A percentile compares a stretch with the other conserved stretches of the same genome.
phyloP scores from a whole-genome alignment of 2,329 filamentous ascomycete species.

The Emydomyces testavorans region DNA sequence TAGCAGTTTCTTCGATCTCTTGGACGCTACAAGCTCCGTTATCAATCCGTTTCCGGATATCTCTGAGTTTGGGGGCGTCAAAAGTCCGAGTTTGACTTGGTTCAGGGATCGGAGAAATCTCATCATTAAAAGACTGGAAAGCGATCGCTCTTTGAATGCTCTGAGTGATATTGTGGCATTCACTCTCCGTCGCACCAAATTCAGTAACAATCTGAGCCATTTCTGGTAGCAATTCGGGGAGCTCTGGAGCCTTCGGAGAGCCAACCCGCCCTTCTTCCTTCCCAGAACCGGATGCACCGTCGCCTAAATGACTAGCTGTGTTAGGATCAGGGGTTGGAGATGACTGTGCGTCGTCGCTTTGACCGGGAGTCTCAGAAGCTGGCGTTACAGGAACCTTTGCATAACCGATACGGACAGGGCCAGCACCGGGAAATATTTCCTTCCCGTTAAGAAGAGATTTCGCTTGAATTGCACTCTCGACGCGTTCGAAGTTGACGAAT shows the following conservation, averaged over 20 bases:
- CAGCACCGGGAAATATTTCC: conserved; percentile 94
- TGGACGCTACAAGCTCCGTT: conserved; percentile 75
- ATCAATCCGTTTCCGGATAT: conserved; percentile 95
- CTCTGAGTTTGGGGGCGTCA: conserved; percentile 85
- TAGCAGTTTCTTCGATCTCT: conserved; percentile 85
- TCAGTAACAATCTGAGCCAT: conserved; percentile 78
- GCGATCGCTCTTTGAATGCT: conserved; percentile 67
- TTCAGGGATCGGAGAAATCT: conserved; percentile 82
- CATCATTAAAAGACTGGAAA: conserved; percentile 59
- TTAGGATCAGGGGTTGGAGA: conserved; percentile 87
- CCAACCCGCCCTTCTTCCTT: conserved; percentile 26
- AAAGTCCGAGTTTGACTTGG: conserved; percentile 79
- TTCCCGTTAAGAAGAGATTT: conserved; percentile 85
- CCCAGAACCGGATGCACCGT: conserved; percentile 20
- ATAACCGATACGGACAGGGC: conserved; percentile 90
- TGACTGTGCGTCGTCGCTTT: conserved; percentile 75
- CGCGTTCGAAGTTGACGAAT: conserved; percentile 90
- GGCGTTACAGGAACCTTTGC: conserved; percentile 89
- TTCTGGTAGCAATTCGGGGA: conserved; percentile 68
- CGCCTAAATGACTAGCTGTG: conserved; percentile 17
- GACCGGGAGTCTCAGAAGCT: conserved; percentile 65
- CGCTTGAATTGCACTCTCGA: conserved; percentile 82
- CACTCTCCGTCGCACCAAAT: conserved; percentile 74
- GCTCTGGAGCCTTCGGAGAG: conserved; percentile 51
- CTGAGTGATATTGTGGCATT: conserved; percentile 57